Percentiles rank a stretch among this genome's conserved stretches.
These are phyloP conservation scores for Xylariaceae sp. DNA, from an alignment of 2,329 filamentous ascomycete genomes.

Conservation along the genomic window DNA sequence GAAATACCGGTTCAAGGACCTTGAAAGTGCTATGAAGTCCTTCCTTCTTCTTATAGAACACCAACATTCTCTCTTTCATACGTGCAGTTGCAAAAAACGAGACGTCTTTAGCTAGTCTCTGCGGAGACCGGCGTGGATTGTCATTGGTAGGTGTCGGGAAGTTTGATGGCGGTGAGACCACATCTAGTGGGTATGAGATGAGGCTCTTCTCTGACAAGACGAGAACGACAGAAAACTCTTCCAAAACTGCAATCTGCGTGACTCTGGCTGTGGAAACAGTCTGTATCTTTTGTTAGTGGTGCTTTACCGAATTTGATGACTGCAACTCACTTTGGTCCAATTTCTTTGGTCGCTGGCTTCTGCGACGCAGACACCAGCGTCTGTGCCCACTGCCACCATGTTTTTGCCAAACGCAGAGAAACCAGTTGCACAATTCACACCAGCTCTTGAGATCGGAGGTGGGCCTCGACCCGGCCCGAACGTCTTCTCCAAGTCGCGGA, in stretches of 20 bases:
- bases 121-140: slow-evolving; percentile 78
- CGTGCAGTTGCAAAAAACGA: slow-evolving; percentile 93
- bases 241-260: slow-evolving; percentile 89
- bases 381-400: slow-evolving; percentile 91
- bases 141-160: slow-evolving; percentile 62
- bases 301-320: background rate
- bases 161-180: slow-evolving; percentile 62
- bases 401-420: slow-evolving; percentile 81
- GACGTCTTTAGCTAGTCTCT: slow-evolving; percentile 88
- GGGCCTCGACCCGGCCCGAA: slow-evolving; percentile 70
- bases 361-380: slow-evolving; percentile 88
- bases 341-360: slow-evolving; percentile 85
- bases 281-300: slow-evolving; percentile 39
- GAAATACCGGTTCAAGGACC: slow-evolving; percentile 91
- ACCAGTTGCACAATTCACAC: slow-evolving; percentile 88
- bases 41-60: slow-evolving; percentile 97
- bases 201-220: slow-evolving; percentile 88
- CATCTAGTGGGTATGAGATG: slow-evolving; percentile 90
- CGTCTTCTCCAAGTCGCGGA: slow-evolving; percentile 78
- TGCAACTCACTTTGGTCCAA: slow-evolving; percentile 71
- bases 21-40: slow-evolving; percentile 92
- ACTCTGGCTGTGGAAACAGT: slow-evolving; percentile 73
- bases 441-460: slow-evolving; percentile 73
- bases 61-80: slow-evolving; percentile 93
- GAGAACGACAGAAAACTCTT: slow-evolving; percentile 91